These are phyloP conservation scores for Berkeleyomyces basicola DNA, from an alignment of 2,329 filamentous ascomycete species.

Conservation along the genomic window DNA sequence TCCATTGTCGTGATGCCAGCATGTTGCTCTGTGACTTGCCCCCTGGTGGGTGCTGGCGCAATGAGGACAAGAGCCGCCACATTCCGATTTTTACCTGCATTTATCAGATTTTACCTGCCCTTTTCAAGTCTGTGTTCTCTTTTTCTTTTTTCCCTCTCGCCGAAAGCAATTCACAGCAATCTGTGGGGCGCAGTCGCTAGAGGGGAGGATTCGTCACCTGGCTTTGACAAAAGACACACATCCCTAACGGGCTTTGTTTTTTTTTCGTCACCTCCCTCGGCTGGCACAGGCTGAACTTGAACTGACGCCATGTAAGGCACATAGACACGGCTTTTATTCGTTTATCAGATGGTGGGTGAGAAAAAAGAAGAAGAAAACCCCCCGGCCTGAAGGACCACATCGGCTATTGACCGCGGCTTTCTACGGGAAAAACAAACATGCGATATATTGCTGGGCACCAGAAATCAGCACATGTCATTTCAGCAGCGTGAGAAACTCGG, in stretches of 20 bases:
- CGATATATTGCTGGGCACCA: neutral
- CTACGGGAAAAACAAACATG: neutral
- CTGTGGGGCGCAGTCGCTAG: no score
- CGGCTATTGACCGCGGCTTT: neutral
- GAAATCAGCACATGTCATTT: neutral
- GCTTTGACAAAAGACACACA: neutral
- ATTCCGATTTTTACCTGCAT: neutral
- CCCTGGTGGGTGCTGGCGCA: neutral
- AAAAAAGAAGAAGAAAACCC: neutral
- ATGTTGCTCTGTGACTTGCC: neutral
- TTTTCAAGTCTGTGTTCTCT: no score
- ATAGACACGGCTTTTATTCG: no score
- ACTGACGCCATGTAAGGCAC: neutral
- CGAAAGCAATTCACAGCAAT: no score
- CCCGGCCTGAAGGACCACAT: neutral
- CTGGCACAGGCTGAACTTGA: neutral
- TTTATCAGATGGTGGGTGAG: neutral
- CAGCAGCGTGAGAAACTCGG: neutral
- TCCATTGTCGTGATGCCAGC: neutral
- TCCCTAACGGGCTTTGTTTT: neutral
- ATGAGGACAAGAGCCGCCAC: neutral
- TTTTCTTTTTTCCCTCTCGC: no score
- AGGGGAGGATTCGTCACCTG: neutral
- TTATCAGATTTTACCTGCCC: neutral
- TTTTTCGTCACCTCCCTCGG: neutral